These are phyloP conservation scores for Alternaria conjuncta DNA, from an alignment of 2,329 filamentous ascomycete species.

Conservation along the genomic window DNA sequence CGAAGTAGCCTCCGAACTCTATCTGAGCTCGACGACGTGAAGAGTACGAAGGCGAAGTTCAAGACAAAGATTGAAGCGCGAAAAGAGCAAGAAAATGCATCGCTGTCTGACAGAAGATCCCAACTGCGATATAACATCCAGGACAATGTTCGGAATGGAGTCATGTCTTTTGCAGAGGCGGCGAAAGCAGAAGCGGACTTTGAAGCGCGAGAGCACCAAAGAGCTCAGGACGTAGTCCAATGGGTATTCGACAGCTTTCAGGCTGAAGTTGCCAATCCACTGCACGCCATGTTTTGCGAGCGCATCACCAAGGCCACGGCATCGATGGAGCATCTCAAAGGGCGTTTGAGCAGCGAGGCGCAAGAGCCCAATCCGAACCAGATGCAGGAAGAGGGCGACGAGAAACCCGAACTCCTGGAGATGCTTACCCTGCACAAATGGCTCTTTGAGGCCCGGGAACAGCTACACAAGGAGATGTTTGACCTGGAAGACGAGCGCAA, in stretches of 20 bases:
- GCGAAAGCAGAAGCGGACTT: constrained; percentile 81
- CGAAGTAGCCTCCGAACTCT: constrained; percentile 75
- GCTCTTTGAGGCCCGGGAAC: constrained; percentile 94
- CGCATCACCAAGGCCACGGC: constrained; percentile 76
- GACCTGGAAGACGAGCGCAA: constrained; percentile 86
- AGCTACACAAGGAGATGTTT: constrained; percentile 82
- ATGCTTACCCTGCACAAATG: constrained; percentile 95
- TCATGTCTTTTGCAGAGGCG: constrained; percentile 82
- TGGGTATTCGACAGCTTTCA: constrained; percentile 86
- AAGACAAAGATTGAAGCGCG: constrained; percentile 59
- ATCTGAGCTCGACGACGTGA: constrained; percentile 75
- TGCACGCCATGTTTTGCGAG: constrained; percentile 79
- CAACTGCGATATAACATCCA: constrained; percentile 78
- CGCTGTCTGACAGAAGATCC: constrained; percentile 67
- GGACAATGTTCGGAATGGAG: constrained; percentile 76
- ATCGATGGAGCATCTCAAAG: constrained; percentile 78
- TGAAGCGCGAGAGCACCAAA: constrained; percentile 70
- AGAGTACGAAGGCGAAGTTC: constrained; percentile 68
- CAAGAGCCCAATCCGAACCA: constrained; percentile 75
- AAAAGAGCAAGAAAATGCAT: constrained; percentile 58
- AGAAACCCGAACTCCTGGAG: constrained; percentile 90
- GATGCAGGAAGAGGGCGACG: constrained; percentile 93
- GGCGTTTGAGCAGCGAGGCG: constrained; percentile 74
- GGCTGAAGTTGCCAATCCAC: constrained; percentile 77
- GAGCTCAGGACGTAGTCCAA: constrained; percentile 75